Conservation (phyloP, 228 moss, liverwort and hornwort genomes). For the Sphagnum magellanicum region DNA sequence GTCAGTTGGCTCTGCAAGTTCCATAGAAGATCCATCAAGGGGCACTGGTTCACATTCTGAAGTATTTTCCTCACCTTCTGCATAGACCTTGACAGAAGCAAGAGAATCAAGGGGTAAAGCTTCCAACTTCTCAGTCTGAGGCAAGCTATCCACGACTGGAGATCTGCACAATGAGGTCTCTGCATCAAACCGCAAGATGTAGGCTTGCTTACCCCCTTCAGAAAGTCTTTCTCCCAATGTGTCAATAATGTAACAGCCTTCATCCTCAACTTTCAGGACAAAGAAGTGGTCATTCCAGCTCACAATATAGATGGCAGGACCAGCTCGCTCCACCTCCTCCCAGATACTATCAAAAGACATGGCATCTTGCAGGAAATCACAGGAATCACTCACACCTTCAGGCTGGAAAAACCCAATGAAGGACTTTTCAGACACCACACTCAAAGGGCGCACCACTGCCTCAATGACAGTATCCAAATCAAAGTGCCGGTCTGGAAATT, state of each 20-base stretch:
- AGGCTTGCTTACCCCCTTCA: constrained; percentile 96
- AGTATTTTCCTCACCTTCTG: constrained; percentile 15
- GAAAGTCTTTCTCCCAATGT: constrained; percentile 92
- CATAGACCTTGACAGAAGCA: constrained; percentile 32
- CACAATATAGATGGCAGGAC: constrained; percentile 85
- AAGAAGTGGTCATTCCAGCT: constrained; percentile 99
- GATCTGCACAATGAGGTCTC: constrained; percentile 41
- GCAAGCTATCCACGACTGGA: constrained; percentile 11
- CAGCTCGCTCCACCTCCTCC: constrained; percentile 77
- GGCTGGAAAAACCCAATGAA: constrained; percentile 89
- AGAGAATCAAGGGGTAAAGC: constrained; percentile 27
- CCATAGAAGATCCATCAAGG: constrained; percentile 21
- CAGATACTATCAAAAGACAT: constrained; percentile 88
- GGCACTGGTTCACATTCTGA: constrained; percentile 9
- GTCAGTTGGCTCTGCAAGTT: constrained; percentile 23
- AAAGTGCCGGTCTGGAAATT: constrained; percentile 86
- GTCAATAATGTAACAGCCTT: constrained; percentile 85
- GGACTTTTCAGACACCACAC: constrained; percentile 68
- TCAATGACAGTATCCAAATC: constrained; percentile 85
- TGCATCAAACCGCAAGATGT: constrained; percentile 84
- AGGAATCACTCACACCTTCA: constrained; percentile 70
- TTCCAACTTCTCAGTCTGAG: constrained; percentile 27
- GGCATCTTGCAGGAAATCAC: constrained; percentile 69
- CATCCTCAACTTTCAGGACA: constrained; percentile 77
- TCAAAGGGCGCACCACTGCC: constrained; percentile 78